These are phyloP conservation scores for Harrya chromipes DNA, from an alignment of 768 basidiomycete species.

Conservation along the genomic window DNA sequence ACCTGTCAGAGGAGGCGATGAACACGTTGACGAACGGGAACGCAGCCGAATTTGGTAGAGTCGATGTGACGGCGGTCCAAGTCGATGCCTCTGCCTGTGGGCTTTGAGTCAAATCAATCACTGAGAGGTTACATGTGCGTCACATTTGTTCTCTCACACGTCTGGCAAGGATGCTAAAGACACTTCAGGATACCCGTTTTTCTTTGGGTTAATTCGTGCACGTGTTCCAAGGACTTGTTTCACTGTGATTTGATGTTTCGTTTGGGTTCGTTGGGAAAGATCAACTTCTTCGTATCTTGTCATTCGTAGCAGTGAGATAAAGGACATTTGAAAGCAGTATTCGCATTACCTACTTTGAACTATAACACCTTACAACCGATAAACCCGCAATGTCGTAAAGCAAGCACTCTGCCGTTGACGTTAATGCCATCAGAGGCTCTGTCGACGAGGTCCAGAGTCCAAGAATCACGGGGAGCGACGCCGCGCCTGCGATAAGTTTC, in stretches of 20 bases:
- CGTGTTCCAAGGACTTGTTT: neutral
- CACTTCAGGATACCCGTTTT: neutral
- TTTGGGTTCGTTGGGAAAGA: neutral
- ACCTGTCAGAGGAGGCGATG: conserved; percentile 53
- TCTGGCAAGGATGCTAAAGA: neutral
- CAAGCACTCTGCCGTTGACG: conserved; percentile 50
- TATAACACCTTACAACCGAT: conserved; percentile 35
- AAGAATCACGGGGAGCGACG: conserved; percentile 50
- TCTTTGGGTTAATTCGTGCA: neutral
- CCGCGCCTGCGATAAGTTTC: conserved; percentile 31
- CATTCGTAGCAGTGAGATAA: neutral
- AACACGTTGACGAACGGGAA: conserved; percentile 47
- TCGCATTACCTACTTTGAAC: neutral
- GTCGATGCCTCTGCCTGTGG: conserved; percentile 51
- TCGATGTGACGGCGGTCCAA: conserved; percentile 41
- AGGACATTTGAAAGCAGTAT: neutral
- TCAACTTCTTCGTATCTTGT: conserved; percentile 1
- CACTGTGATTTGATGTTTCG: neutral
- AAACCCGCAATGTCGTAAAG: conserved; percentile 45
- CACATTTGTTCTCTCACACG: neutral
- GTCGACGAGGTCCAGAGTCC: conserved; percentile 53
- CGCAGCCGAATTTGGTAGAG: conserved; percentile 46
- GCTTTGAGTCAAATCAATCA: neutral
- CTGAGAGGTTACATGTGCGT: neutral
- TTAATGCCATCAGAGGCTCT: conserved; percentile 58